Conservation (phyloP, 2,329 filamentous ascomycete species). For the Trichoderma lentiforme region DNA sequence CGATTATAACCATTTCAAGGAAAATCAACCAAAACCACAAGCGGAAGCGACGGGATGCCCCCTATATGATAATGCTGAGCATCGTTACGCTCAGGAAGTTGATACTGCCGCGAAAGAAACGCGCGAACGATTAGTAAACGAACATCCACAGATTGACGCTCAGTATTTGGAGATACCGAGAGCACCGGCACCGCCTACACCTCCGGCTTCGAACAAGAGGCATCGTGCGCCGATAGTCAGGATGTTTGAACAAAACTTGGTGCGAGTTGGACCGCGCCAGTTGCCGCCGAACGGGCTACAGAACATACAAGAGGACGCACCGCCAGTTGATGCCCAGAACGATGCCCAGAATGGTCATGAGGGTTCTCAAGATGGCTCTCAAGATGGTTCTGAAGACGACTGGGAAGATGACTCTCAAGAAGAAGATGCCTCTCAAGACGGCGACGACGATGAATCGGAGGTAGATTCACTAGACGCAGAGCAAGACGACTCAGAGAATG, state of each 20-base stretch:
- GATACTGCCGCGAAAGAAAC: conserved; percentile 57
- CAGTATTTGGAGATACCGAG: conserved; percentile 48
- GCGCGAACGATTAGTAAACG: conserved; percentile 50
- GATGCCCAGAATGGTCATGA: not conserved
- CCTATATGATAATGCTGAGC: conserved; percentile 61
- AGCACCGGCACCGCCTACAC: not conserved
- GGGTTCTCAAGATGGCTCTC: not conserved
- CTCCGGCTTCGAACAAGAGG: not conserved
- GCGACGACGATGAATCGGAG: not conserved
- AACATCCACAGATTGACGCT: conserved; percentile 59
- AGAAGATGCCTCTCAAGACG: not conserved
- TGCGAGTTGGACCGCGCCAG: not conserved
- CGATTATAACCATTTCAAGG: conserved; percentile 68
- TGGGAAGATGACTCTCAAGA: not conserved
- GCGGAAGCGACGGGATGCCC: conserved; percentile 57
- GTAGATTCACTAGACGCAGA: not conserved
- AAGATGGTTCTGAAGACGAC: not conserved
- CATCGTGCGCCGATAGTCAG: not conserved
- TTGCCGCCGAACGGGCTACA: not conserved
- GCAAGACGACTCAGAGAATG: not conserved
- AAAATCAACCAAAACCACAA: conserved; percentile 41
- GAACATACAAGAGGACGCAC: not conserved
- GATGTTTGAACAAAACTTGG: not conserved
- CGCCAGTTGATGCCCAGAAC: not conserved
- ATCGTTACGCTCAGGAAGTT: conserved; percentile 62